Base-by-base conservation (phyloP, 202 grass and related monocot species). In the Saccharum hybrid region DNA sequence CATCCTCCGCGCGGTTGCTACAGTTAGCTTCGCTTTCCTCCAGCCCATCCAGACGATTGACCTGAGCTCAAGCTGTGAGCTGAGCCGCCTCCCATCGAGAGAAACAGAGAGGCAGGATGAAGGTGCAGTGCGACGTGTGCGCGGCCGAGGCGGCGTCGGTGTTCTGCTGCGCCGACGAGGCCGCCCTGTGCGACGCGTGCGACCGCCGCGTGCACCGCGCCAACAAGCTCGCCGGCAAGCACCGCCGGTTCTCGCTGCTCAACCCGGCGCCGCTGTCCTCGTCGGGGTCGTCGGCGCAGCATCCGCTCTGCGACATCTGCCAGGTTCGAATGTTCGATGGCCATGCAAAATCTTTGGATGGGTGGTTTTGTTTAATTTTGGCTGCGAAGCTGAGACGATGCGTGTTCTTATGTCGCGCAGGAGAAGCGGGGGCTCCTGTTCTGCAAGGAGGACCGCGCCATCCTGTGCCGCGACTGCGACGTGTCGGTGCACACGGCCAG, bases 151-250 rank as follows among this genome's bases (percentile, higher is more conserved):
- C 92, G 10, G 95, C 95, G 2, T 91, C 92, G 5, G 95, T 97
- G 59, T 97, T 94, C 88, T 97, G 95, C 86, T 94, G 92, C 80
- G 92, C 95, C 66, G 95, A 97, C 52, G 95, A 97, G 87, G 95
- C 95, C 19, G 95, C 92, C 40, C 92, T 97, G 30, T 97, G 94
- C 86, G 92, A 86, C 66, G 62, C 61, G 5, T 97, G 94, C 81
- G 94, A 97, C 79, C 86, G 67, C 28, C 86, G 86, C 49, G 88
- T 94, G 48, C 94, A 97, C 88, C 74, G 86, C 41, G 94, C 92
- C 48, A 97, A 97, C 84, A 92, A 92, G 88, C 54, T 94, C 15
- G 90, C 94, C 57, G 84, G 88, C 48, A 97, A 90, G 79, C 94
- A 94, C 94, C 82, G 90, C 60, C 88, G 94, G 3, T 83, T 97